Conservation (phyloP, 768 basidiomycete species). For the Lyophyllum atratum region DNA sequence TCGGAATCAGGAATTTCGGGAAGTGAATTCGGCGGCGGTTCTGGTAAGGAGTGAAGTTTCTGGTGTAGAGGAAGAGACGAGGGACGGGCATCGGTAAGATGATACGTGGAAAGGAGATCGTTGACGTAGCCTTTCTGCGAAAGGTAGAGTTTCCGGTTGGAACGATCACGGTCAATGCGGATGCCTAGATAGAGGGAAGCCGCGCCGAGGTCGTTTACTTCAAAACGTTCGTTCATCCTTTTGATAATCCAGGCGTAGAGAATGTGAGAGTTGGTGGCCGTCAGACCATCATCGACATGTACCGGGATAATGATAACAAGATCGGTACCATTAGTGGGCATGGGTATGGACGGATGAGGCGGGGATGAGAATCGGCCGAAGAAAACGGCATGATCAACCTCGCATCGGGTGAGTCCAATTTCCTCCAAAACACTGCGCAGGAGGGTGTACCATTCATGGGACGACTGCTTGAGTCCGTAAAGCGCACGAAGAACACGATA, state of each 20-base stretch:
- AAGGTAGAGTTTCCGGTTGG: slow-evolving; percentile 5
- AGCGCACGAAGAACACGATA: slow-evolving; percentile 13
- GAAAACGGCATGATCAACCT: slow-evolving; percentile 29
- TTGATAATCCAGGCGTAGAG: slow-evolving; percentile 22
- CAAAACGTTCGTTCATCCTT: slow-evolving; percentile 10
- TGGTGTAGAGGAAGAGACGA: not conserved
- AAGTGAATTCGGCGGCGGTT: slow-evolving; percentile 1
- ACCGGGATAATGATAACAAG: slow-evolving; percentile 22
- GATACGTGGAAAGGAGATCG: slow-evolving; percentile 13
- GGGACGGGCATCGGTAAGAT: slow-evolving; percentile 5
- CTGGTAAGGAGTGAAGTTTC: not conserved
- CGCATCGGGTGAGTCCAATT: slow-evolving; percentile 18
- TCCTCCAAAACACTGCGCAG: slow-evolving; percentile 7
- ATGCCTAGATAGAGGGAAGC: slow-evolving; percentile 1
- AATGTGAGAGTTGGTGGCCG: slow-evolving; percentile 14
- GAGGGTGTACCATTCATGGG: not conserved
- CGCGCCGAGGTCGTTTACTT: not conserved
- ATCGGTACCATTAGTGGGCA: slow-evolving; percentile 12
- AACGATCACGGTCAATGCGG: slow-evolving; percentile 10
- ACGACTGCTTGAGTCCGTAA: slow-evolving; percentile 1
- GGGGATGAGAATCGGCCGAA: slow-evolving; percentile 14
- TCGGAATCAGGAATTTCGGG: slow-evolving; percentile 4
- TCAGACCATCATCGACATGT: slow-evolving; percentile 30
- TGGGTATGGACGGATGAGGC: slow-evolving; percentile 16
- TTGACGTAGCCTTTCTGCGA: slow-evolving; percentile 14